phyloP scores from a whole-genome alignment of 345 rosid species.

The Camelina neglecta region DNA sequence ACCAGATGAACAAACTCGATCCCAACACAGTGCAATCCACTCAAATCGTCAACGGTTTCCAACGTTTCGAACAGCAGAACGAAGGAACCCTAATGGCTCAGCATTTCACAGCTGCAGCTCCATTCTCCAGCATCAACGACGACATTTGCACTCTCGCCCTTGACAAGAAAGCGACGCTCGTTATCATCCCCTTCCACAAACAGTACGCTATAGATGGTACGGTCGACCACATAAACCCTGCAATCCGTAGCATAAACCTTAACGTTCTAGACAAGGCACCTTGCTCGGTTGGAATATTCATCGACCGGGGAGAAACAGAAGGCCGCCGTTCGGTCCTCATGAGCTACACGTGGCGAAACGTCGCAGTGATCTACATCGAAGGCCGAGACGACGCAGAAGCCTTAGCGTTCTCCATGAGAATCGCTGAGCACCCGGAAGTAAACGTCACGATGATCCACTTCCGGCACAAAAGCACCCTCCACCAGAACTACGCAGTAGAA shows the following conservation, averaged over 20 bases:
- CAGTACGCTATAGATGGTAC: conserved; percentile 51
- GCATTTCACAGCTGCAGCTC: conserved; percentile 58
- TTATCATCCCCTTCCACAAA: conserved; percentile 61
- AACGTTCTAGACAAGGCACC: conserved; percentile 65
- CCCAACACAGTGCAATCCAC: conserved; percentile 43
- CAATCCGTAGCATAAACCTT: conserved; percentile 48
- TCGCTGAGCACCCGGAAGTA: conserved; percentile 44
- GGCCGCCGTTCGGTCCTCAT: conserved; percentile 7
- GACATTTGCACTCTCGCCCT: conserved; percentile 64
- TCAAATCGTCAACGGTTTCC: conserved; percentile 50
- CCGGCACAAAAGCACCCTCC: conserved; percentile 31
- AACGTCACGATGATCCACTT: conserved; percentile 44
- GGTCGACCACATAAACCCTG: conserved; percentile 35
- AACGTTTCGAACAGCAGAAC: conserved; percentile 45
- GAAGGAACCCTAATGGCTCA: conserved; percentile 49
- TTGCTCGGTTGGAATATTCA: conserved; percentile 51
- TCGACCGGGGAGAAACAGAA: conserved; percentile 48
- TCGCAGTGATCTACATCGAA: conserved; percentile 50
- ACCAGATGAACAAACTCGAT: conserved; percentile 45
- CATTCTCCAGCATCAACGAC: conserved; percentile 57
- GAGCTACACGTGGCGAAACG: conserved; percentile 29
- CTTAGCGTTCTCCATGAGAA: conserved; percentile 41
- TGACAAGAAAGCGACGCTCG: conserved; percentile 54
- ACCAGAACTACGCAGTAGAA: neutral
- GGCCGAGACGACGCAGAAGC: conserved; percentile 47